A percentile compares a stretch with the other conserved stretches of the same genome.
Evolutionary conservation across 257 asterid species (phyloP).

Genomic region (Parsonsia alboflavescens): DNA sequence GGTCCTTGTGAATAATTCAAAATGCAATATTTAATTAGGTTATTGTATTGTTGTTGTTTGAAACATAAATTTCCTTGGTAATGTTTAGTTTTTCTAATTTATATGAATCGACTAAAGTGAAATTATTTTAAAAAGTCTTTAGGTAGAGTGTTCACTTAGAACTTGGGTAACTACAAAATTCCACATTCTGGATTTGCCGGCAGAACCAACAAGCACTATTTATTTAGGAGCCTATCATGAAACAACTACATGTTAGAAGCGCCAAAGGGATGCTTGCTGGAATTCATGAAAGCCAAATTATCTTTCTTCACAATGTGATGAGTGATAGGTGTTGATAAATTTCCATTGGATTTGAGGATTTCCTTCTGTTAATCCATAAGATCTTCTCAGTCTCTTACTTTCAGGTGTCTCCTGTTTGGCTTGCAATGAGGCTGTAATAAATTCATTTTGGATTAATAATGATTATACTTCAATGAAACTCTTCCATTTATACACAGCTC

Average conservation of each 20-base stretch:
- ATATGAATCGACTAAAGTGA: not conserved
- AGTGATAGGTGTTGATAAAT: not conserved
- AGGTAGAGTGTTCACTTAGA: not conserved
- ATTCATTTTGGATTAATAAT: not conserved
- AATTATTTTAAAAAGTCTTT: not conserved
- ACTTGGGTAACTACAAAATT: not conserved
- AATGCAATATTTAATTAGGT: not conserved
- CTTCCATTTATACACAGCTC: conserved; percentile 46
- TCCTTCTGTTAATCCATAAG: not conserved
- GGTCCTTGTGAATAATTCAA: not conserved
- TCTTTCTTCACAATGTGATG: not conserved
- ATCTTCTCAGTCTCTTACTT: not conserved
- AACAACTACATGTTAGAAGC: not conserved
- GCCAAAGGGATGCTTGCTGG: not conserved
- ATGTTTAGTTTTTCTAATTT: not conserved
- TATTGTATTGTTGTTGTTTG: not conserved
- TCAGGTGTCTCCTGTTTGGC: not conserved
- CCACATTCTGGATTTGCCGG: not conserved
- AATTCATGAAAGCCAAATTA: not conserved
- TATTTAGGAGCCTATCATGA: not conserved
- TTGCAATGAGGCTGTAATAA: not conserved
- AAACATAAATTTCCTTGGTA: not conserved
- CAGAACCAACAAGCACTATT: not conserved
- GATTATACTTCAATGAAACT: not conserved
- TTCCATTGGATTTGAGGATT: not conserved